phyloP scores from a whole-genome alignment of 768 basidiomycete species.

The Hydnum rufescens region DNA sequence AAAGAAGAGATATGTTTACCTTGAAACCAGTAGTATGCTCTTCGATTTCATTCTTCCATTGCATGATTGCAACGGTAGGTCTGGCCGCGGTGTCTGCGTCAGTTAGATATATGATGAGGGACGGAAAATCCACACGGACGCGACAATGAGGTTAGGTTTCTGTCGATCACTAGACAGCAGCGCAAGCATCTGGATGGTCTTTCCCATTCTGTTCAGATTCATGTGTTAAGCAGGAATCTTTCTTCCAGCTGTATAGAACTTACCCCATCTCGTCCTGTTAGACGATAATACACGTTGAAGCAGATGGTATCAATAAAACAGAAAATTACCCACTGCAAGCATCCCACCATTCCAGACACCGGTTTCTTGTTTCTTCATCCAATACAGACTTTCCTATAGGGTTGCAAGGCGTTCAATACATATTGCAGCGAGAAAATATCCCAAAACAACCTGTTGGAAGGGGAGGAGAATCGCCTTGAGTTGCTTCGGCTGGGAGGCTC shows the following conservation, averaged over 20 bases:
- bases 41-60: constrained; percentile 91
- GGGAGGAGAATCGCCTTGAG: constrained; percentile 74
- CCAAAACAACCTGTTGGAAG: constrained; percentile 72
- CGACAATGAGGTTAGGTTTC: constrained; percentile 81
- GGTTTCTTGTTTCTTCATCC: constrained; percentile 91
- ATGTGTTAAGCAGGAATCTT: constrained; percentile 1
- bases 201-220: constrained; percentile 48
- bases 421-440: too few species aligned
- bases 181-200: constrained; percentile 92
- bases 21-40: constrained; percentile 68
- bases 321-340: constrained; percentile 45
- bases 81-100: constrained; percentile 15
- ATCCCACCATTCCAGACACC: constrained; percentile 79
- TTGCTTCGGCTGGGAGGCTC: constrained; percentile 61
- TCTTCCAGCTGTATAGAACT: constrained; percentile 11
- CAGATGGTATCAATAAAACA: not conserved
- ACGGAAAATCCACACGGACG: constrained; percentile 30
- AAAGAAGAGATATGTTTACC: constrained; percentile 10
- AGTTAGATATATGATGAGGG: not conserved
- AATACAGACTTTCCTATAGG: constrained; percentile 56
- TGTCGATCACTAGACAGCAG: constrained; percentile 58
- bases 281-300: not conserved
- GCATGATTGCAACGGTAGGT: constrained; percentile 34
- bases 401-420: too few species aligned
- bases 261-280: constrained; percentile 80